Evolutionary conservation across 2,329 filamentous ascomycete species (phyloP), one percentile per base, ranked within the genome.

Genomic region (Colletotrichum aenigma): DNA sequence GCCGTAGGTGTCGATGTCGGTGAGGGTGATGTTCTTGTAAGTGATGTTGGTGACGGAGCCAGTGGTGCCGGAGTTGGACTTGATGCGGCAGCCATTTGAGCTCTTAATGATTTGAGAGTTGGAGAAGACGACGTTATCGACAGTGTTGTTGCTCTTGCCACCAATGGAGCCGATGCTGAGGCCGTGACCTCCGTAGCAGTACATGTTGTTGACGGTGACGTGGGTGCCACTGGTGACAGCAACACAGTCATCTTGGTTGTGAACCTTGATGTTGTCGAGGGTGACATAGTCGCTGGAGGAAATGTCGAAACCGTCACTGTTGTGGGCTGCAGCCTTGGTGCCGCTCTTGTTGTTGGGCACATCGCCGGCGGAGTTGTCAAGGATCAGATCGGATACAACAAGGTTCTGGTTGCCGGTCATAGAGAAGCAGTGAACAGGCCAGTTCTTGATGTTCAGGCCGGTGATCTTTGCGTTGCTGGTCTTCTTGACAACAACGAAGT

Each of bases 141-240:
- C 87, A 0, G 80, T 82, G 74, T 88, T 87, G n/a, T 81, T 79
- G 56, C 62, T 70, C 9, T 79, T 79, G 52, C 84, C 84, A 0
- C 87, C 88, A 7, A 89, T 80, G 3, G 85, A 87, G 6, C 88
- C 88, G 7, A 89, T 86, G 2, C 85, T 88, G 10, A 89, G 78
- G 9, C 88, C 87, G 62, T 88, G 88, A 10, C 85, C 87, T 18
- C 87, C 87, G 4, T 81, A 85, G 79, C 88, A 89, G 48, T 83
- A 85, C 28, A 89, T 82, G 6, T 81, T 81, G 18, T 82, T 79
- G 7, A 88, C 85, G 4, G 83, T 84, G 28, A 86, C 81, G 60
- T 86, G 84, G 69, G 83, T 80, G 12, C 85, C 84, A 0, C 84
- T 83, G 75, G 88, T 88, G 78, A 86, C 86, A 6, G 86, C 86